Evolutionary conservation across 345 rosid genomes (phyloP), one percentile per base, ranked within the genome.

Genomic region (Eucalyptus guilfoylei): DNA sequence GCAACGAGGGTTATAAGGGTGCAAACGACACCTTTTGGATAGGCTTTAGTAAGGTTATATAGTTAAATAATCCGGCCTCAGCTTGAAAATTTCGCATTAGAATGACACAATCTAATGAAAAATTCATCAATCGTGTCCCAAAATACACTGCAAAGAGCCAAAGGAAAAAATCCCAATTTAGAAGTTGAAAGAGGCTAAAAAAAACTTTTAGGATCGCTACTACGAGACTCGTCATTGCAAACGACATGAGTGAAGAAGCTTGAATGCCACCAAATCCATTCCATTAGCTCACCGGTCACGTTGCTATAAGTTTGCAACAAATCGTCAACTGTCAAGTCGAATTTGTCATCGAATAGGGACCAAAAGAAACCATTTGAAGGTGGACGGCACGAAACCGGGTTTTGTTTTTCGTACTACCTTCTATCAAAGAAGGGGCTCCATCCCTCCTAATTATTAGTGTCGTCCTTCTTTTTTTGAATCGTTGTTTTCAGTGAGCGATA

Each of bases 131-230:
- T 3, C 5, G 30, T 26, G 32, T 28, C 34, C 47, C 26, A 24
- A 83, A 83, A 14, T 64, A 32, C 19, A 64, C 10, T 8, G 9
- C 54, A 13, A 47, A 28, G 32, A 16, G 12, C 86, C 34, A 30
- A 62, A 45, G 52, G 49, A 40, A 16, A 45, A 45, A 26, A 42
- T 13, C 28, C 17, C 44, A 34, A 72, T 4, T 15, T 58, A 54
- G 32, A 49, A 52, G 80, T 32, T 13, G 0, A 42, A 15, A 23
- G 62, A 47, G 32, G 93, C 98, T 95, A 90, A 97, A 97, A 98
- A 98, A 96, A 93, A 95, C 97, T 95, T 62, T 96, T 97, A 81
- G 95, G 93, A 92, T 97, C 98, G 94, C 98, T 94, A 94, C 98
- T 94, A 88, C 96, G 94, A 91, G 96, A 96, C 72, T 96, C 95